Conservation (phyloP, 495 filamentous ascomycete species). For the Aspergillus bertholletiae region DNA sequence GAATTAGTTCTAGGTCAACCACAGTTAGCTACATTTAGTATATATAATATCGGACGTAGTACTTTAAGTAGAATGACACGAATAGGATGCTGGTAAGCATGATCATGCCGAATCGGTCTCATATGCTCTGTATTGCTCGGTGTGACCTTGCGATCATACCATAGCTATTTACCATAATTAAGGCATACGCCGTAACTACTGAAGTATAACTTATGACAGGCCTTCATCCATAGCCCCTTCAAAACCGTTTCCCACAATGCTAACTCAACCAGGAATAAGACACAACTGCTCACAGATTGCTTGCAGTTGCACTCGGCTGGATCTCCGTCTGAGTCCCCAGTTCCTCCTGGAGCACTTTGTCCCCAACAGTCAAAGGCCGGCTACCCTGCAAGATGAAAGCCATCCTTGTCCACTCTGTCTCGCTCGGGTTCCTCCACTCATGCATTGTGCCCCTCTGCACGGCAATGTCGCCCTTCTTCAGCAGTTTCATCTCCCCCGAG, state of each 20-base stretch:
- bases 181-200: too few species aligned
- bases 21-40: too few species aligned
- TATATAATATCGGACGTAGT: too few species aligned
- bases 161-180: too few species aligned
- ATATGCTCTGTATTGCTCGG: too few species aligned
- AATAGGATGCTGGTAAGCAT: too few species aligned
- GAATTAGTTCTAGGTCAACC: too few species aligned
- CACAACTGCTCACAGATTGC: not conserved
- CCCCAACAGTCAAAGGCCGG: slow-evolving; percentile 37
- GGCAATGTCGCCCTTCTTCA: slow-evolving; percentile 70
- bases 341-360: slow-evolving; percentile 45
- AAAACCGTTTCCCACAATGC: slow-evolving; percentile 33
- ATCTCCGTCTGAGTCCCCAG: slow-evolving; percentile 28
- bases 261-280: slow-evolving; percentile 8
- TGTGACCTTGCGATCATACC: too few species aligned
- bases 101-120: too few species aligned
- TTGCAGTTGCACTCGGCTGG: not conserved
- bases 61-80: too few species aligned
- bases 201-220: too few species aligned
- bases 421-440: slow-evolving; percentile 39
- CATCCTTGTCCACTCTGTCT: slow-evolving; percentile 51
- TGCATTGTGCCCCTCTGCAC: slow-evolving; percentile 56
- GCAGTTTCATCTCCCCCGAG: slow-evolving; percentile 53
- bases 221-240: too few species aligned
- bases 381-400: slow-evolving; percentile 56